phyloP scores from a whole-genome alignment of 2,329 filamentous ascomycete genomes.

The Aspergillus fructus region DNA sequence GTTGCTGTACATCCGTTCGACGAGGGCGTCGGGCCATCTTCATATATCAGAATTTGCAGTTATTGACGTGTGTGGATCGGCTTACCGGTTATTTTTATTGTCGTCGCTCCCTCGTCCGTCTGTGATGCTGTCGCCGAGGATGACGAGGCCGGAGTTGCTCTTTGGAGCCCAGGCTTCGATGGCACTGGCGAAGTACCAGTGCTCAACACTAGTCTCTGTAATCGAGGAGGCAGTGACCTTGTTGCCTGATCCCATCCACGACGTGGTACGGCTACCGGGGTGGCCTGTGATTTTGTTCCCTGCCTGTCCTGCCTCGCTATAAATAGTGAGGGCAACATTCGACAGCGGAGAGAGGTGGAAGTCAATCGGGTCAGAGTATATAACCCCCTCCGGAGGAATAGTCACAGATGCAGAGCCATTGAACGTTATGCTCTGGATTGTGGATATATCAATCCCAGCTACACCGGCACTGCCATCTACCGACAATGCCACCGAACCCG shows the following conservation, averaged over 20 bases:
- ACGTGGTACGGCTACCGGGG: constrained; percentile 63
- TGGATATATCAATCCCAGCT: constrained; percentile 52
- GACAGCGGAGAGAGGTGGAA: constrained; percentile 38
- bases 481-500: constrained; percentile 59
- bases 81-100: constrained; percentile 56
- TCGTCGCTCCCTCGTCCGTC: constrained; percentile 62
- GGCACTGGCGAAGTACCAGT: constrained; percentile 59
- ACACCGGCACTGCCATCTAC: constrained; percentile 44
- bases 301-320: constrained; percentile 56
- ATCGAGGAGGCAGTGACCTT: constrained; percentile 52
- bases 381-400: constrained; percentile 57
- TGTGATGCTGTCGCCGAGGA: constrained; percentile 66
- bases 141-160: constrained; percentile 25
- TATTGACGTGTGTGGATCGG: no score
- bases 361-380: constrained; percentile 62
- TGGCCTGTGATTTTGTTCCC: constrained; percentile 62
- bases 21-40: constrained; percentile 58
- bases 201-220: constrained; percentile 37
- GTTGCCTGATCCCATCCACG: constrained; percentile 60
- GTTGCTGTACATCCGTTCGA: constrained; percentile 49
- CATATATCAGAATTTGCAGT: no score
- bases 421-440: constrained; percentile 43
- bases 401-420: constrained; percentile 52
- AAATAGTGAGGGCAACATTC: constrained; percentile 60
- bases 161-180: constrained; percentile 53